Conservation (phyloP, 768 basidiomycete genomes). For the Rhodosporidiobolus odoratus region DNA sequence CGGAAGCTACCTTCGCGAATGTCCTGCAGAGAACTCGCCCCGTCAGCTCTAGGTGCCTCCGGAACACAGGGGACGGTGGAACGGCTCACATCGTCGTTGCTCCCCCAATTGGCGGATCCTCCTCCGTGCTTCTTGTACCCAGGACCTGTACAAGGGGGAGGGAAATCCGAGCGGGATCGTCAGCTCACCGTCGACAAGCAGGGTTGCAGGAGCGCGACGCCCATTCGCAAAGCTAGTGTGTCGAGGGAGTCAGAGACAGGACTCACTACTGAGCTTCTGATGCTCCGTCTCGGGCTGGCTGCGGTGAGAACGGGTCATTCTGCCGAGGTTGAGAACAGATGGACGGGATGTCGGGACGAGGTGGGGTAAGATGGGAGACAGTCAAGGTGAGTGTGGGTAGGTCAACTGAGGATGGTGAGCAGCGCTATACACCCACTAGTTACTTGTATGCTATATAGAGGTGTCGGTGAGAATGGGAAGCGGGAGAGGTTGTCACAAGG, state of each 20-base stretch:
- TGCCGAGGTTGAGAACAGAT: neutral
- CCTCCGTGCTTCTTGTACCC: neutral
- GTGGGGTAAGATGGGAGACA: neutral
- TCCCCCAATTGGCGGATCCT: neutral
- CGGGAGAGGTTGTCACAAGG: too few species aligned
- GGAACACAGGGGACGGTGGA: neutral
- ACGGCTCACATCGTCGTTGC: neutral
- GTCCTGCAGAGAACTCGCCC: neutral
- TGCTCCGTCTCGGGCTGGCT: neutral
- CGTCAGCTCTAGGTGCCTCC: too few species aligned
- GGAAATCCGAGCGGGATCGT: neutral
- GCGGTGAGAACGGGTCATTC: neutral
- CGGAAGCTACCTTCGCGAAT: neutral
- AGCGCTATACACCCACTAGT: too few species aligned
- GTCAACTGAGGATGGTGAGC: neutral
- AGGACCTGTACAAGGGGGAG: neutral
- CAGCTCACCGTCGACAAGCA: neutral
- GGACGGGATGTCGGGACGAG: neutral
- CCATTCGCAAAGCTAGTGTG: neutral
- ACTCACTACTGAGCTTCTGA: neutral
- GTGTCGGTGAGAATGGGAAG: too few species aligned
- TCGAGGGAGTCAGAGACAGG: neutral
- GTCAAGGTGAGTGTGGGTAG: neutral
- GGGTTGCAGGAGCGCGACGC: neutral
- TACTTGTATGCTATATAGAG: too few species aligned